A percentile compares a stretch with the other conserved stretches of the same genome.
These are phyloP conservation scores for Heritiera fomes DNA, from an alignment of 345 rosid species.

Conservation along the genomic window DNA sequence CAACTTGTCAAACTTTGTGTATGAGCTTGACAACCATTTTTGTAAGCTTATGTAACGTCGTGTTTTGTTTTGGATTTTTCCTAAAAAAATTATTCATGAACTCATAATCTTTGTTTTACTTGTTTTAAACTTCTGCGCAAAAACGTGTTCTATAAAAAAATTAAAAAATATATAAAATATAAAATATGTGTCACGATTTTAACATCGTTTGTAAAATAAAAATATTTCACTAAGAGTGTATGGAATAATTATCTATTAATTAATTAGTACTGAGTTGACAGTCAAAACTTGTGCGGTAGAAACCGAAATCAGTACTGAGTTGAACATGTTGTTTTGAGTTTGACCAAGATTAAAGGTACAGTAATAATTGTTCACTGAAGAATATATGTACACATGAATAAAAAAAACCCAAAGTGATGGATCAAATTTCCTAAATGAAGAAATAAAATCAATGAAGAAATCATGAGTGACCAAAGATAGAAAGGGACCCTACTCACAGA, in stretches of 20 bases:
- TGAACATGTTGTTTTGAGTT: not conserved
- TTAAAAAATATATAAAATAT: too few species aligned
- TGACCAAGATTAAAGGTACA: not conserved
- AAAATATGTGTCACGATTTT: too few species aligned
- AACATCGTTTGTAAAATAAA: too few species aligned
- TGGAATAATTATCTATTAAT: too few species aligned
- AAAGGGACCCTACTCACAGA: constrained; percentile 7
- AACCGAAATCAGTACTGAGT: not conserved
- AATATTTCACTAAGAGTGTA: too few species aligned
- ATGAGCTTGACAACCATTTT: constrained; percentile 2
- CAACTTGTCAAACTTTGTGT: not conserved
- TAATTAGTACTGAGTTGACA: not conserved
- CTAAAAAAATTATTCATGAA: not conserved
- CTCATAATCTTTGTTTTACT: not conserved
- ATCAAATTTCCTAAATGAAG: not conserved
- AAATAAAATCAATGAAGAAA: not conserved
- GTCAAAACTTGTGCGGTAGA: not conserved
- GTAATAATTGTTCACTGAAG: not conserved
- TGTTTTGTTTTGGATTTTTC: constrained; percentile 22
- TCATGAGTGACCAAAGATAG: not conserved
- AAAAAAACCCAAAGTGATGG: not conserved
- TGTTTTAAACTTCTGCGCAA: too few species aligned
- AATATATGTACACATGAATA: not conserved
- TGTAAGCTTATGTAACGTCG: constrained; percentile 11
- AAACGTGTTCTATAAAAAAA: too few species aligned